Percentiles rank a stretch among this genome's conserved stretches.
Conservation (phyloP, 2,329 filamentous ascomycete genomes). For the Aspergillus clavatus region DNA sequence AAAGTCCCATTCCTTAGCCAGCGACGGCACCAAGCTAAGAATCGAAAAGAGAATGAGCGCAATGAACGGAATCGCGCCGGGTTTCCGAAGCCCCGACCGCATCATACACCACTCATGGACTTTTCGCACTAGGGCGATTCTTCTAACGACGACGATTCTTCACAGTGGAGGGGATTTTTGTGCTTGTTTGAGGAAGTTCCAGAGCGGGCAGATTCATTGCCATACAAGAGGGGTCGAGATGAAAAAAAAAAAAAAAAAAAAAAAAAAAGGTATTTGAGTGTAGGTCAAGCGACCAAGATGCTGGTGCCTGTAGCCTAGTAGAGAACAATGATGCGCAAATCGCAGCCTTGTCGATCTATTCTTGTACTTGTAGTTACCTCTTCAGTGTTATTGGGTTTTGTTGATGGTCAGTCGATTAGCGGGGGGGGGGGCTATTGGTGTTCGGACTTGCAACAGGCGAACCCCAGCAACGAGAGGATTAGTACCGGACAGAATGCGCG, state of each 20-base stretch:
- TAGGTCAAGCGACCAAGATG: conserved; percentile 2
- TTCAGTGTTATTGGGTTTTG: neutral
- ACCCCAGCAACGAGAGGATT: conserved; percentile 7
- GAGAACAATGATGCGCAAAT: too few relatives aligned
- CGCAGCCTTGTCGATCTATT: neutral
- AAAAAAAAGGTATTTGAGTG: neutral
- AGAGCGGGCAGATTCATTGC: conserved; percentile 14
- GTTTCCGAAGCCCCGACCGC: conserved; percentile 32
- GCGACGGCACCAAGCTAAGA: conserved; percentile 31
- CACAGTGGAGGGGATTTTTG: neutral
- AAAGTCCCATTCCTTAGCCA: conserved; percentile 26
- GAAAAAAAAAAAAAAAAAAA: too few relatives aligned
- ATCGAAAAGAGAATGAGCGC: conserved; percentile 30
- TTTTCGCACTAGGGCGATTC: conserved; percentile 3
- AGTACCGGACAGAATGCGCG: conserved; percentile 4
- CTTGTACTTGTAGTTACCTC: neutral
- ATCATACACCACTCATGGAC: conserved; percentile 25
- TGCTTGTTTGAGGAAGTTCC: neutral
- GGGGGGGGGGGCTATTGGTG: conserved; percentile 4
- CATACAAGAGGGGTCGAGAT: conserved; percentile 1
- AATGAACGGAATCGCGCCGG: conserved; percentile 32
- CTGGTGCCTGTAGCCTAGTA: conserved; percentile 3
- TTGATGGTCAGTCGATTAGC: conserved; percentile 6
- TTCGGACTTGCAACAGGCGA: neutral
- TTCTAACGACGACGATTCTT: conserved; percentile 4